These are phyloP conservation scores for Entomortierella beljakovae DNA, from an alignment of 192 early-diverging fungal genomes.

Conservation along the genomic window DNA sequence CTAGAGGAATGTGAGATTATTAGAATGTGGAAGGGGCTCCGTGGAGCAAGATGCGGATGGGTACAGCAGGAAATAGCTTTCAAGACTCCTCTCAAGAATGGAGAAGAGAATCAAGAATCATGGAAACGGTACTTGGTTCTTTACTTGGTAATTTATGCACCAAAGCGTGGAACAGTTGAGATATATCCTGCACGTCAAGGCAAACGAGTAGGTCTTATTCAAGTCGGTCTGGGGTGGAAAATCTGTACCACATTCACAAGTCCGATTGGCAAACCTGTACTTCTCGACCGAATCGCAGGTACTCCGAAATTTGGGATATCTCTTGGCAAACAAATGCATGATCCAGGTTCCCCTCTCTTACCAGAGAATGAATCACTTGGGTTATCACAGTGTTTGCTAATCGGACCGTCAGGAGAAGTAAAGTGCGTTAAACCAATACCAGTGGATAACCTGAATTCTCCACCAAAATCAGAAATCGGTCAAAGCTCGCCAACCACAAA, in stretches of 20 bases:
- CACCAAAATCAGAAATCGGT: too few relatives aligned
- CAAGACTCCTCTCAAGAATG: background rate
- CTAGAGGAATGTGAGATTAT: slow-evolving; percentile 71
- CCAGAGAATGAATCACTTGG: slow-evolving; percentile 1
- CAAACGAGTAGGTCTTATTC: slow-evolving; percentile 65
- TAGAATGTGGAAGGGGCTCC: slow-evolving; percentile 78
- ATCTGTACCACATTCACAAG: slow-evolving; percentile 60
- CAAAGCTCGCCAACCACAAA: background rate
- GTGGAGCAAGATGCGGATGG: slow-evolving; percentile 81
- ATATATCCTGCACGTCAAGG: slow-evolving; percentile 73
- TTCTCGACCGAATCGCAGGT: slow-evolving; percentile 45
- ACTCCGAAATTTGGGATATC: slow-evolving; percentile 11
- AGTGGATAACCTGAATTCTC: slow-evolving; percentile 13
- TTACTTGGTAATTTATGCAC: slow-evolving; percentile 74
- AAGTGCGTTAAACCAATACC: slow-evolving; percentile 28
- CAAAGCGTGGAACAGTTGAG: slow-evolving; percentile 72
- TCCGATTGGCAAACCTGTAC: slow-evolving; percentile 57
- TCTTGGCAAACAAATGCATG: background rate
- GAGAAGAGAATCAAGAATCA: slow-evolving; percentile 37
- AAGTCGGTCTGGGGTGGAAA: slow-evolving; percentile 70
- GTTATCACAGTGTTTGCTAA: slow-evolving; percentile 61
- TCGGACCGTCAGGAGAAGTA: slow-evolving; percentile 66
- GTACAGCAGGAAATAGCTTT: slow-evolving; percentile 60
- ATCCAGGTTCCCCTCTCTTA: background rate
- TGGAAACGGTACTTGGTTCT: slow-evolving; percentile 40